Evolutionary conservation across 495 filamentous ascomycete species (phyloP).

Genomic region (Lasiosphaeria hispida): DNA sequence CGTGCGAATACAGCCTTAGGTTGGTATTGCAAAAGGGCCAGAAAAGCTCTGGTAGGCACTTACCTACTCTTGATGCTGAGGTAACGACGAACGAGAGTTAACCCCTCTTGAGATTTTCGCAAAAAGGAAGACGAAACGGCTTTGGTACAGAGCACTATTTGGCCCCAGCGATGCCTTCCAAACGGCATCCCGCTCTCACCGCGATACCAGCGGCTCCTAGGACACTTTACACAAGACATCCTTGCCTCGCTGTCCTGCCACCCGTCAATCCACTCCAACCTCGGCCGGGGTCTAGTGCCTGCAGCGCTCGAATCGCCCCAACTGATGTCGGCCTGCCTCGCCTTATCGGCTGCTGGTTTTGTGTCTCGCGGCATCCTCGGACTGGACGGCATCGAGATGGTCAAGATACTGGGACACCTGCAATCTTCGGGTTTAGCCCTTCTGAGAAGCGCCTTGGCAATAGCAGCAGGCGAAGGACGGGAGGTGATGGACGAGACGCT

Average conservation of each 20-base stretch:
- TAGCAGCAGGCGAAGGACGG: neutral
- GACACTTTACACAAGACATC: slow-evolving; percentile 18
- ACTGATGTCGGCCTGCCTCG: slow-evolving; percentile 23
- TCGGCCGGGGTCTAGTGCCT: slow-evolving; percentile 18
- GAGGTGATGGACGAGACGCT: slow-evolving; percentile 18
- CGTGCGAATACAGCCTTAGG: slow-evolving; percentile 18
- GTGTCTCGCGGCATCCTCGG: slow-evolving; percentile 16
- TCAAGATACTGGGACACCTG: slow-evolving; percentile 18
- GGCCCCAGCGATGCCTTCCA: slow-evolving; percentile 12
- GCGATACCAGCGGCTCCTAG: slow-evolving; percentile 17
- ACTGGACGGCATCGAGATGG: slow-evolving; percentile 17
- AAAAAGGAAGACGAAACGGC: neutral
- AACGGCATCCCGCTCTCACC: slow-evolving; percentile 22
- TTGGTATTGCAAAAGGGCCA: slow-evolving; percentile 13
- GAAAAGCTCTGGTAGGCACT: neutral
- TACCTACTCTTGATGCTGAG: neutral
- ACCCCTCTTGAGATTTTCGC: neutral
- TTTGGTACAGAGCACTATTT: neutral
- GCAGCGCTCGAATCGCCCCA: slow-evolving; percentile 21
- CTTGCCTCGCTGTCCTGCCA: slow-evolving; percentile 24
- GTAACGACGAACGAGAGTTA: neutral
- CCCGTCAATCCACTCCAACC: slow-evolving; percentile 23
- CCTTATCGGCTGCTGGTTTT: slow-evolving; percentile 21
- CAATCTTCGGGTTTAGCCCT: slow-evolving; percentile 21
- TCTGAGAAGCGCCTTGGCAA: slow-evolving; percentile 12